Conservation (phyloP, 2,329 filamentous ascomycete species). For the Samsoniella hepiali region DNA sequence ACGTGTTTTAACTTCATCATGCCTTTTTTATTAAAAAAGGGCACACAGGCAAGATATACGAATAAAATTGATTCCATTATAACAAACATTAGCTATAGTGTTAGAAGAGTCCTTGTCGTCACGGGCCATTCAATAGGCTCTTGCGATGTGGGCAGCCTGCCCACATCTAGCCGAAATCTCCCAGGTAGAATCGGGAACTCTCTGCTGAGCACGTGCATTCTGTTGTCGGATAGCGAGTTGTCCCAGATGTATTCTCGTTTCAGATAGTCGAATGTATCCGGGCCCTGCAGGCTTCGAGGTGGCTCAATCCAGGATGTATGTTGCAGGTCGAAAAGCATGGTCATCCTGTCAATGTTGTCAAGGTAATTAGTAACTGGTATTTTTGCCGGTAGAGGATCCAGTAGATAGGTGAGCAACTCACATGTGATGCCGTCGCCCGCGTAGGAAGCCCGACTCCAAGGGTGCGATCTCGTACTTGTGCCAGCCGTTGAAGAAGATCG, state of each 20-base stretch:
- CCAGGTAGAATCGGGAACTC: not conserved
- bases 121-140: not conserved
- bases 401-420: not conserved
- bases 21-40: not conserved
- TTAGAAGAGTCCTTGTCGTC: not conserved
- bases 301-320: not conserved
- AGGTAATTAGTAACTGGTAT: not conserved
- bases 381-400: not conserved
- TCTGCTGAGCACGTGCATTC: not conserved
- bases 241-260: not conserved
- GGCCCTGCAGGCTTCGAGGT: not conserved
- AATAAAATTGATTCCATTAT: not conserved
- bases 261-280: not conserved
- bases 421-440: slow-evolving; percentile 1
- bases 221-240: not conserved
- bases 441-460: not conserved
- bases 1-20: not conserved
- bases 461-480: slow-evolving; percentile 8
- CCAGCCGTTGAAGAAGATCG: not conserved
- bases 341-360: not conserved
- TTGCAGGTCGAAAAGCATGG: slow-evolving; percentile 1
- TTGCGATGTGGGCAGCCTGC: not conserved
- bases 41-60: not conserved
- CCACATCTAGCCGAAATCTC: not conserved
- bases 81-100: not conserved